Conservation (phyloP, 2,329 filamentous ascomycete species). For the Scedosporium dehoogii region DNA sequence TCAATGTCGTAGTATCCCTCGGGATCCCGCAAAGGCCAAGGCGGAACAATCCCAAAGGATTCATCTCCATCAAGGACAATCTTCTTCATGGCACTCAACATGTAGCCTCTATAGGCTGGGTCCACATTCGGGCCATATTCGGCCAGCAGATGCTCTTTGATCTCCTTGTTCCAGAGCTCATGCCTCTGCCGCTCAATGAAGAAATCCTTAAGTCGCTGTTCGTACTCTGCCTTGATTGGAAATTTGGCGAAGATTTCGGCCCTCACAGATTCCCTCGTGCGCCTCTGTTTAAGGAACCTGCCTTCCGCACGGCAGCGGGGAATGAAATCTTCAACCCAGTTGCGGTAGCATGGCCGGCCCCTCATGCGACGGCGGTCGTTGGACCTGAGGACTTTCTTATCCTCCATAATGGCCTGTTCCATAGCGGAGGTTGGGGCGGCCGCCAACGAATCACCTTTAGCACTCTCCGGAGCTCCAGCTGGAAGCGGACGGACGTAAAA, state of each 20-base stretch:
- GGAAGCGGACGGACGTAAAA: constrained; percentile 32
- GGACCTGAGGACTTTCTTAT: constrained; percentile 29
- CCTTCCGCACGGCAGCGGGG: constrained; percentile 35
- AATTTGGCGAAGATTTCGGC: constrained; percentile 45
- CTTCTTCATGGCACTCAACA: constrained; percentile 34
- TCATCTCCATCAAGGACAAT: constrained; percentile 37
- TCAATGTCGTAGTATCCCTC: constrained; percentile 35
- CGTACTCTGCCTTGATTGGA: constrained; percentile 32
- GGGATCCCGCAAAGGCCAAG: constrained; percentile 18
- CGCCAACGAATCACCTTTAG: background rate
- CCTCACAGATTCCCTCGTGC: constrained; percentile 34
- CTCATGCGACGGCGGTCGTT: constrained; percentile 49
- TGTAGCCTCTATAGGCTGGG: constrained; percentile 21
- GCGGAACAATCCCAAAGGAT: constrained; percentile 24
- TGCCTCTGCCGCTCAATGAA: constrained; percentile 27
- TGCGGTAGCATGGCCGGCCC: constrained; percentile 44
- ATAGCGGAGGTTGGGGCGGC: constrained; percentile 11
- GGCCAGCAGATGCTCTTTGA: constrained; percentile 24
- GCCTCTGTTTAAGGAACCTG: constrained; percentile 18
- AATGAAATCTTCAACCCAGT: constrained; percentile 56
- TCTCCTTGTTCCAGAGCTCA: constrained; percentile 34
- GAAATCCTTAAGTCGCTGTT: constrained; percentile 29
- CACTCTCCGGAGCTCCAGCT: background rate
- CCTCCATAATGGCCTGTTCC: constrained; percentile 20
- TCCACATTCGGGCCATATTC: constrained; percentile 14